Base-by-base conservation (phyloP, 1,284 basidiomycete genomes). In the Ceratobasidium sp. region DNA sequence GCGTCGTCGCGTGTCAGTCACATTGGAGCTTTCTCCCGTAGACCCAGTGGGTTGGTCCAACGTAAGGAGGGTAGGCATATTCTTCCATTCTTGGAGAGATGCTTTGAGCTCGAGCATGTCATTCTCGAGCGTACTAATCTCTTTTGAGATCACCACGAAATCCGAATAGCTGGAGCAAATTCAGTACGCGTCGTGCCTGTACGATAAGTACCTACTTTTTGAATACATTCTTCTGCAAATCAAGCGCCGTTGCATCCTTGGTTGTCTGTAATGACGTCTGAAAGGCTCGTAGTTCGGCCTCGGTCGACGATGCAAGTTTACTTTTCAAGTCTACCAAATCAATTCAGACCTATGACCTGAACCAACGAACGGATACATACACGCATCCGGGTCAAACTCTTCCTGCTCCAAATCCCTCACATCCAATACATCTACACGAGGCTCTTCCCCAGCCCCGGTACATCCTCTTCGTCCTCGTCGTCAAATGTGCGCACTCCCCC, bases 91-190 rank as follows among this genome's bases (percentile, higher is more conserved):
- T 15, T 90, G 89, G 1, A 99, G 83, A 2, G 92, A 86, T 70
- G 96, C 93, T 77, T 98, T 98, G 77, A 99, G 87, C 77, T 98
- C 96, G 40, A 98, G 85, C 92, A 98, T 94, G 77, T 98, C 96
- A 77, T 96, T 98, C 81, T 99, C 96, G 12, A 99, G 85, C 0
- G 92, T 91, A 6, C 93, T 91, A 53, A 99, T 96, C 79, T 99
- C 97, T 76, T 98, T 99, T 7, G 95, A 97, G 52, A 99, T 94
- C 52, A 91, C 85, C 54, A 99, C 94, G 76, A 99, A 98, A 76
- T 98, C 94, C 43, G 93, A 90, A 76, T 98, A 99, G 79, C 94
- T 96, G 74, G 6, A 68, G 31, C 20, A 43, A 27, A 68, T 43
- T 50, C 31, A 69, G 20, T 47, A 38, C 32, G 70, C 62, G 54